Evolutionary conservation across 441 rosid species (phyloP), one percentile per base, ranked within the genome.

Genomic region (Daphne laureola): DNA sequence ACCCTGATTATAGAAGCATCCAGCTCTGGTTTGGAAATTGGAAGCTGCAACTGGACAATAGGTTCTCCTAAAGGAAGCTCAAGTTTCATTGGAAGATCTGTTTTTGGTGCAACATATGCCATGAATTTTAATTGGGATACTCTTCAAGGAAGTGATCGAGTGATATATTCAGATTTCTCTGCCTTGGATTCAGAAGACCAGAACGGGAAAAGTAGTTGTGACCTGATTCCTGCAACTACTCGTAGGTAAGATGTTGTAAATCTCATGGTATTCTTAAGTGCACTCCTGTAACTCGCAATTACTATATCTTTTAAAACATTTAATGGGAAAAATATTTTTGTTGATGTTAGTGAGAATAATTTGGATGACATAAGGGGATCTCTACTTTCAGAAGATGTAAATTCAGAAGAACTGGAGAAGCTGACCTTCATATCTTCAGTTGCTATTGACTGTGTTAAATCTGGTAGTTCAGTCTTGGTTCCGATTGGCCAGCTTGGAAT

Each of bases 21-120:
- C 64, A 88, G 98, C 72, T 92, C 96, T 42, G 88, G 98, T 63
- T 67, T 76, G 62, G 96, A 88, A 64, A 79, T 92, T 43, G 96
- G 96, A 21, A 75, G 94, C 12, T 84, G 90, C 69, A 82, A 82
- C 65, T 92, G 98, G 96, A 73, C 75, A 38, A 68, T 88, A 35
- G 74, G 58, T 51, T 67, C 84, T 60, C 93, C 87, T 25, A 63
- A 74, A 43, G 63, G 72, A 67, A 78, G 68, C 43, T 51, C 84
- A 59, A 75, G 79, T 61, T 79, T 61, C 67, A 46, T 92, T 62
- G 75, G 78, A 31, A 69, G 73, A 66, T 92, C 96, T 46, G 66
- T 72, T 58, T 78, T 78, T 62, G 70, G 46, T 51, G 74, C 96
- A 43, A 59, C 67, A 31, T 80, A 82, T 74, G 86, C 90, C 2